Percentiles rank a stretch among this genome's conserved stretches.
Evolutionary conservation across 306 rosid species (phyloP).

Genomic region (Acacia melanoxylon): DNA sequence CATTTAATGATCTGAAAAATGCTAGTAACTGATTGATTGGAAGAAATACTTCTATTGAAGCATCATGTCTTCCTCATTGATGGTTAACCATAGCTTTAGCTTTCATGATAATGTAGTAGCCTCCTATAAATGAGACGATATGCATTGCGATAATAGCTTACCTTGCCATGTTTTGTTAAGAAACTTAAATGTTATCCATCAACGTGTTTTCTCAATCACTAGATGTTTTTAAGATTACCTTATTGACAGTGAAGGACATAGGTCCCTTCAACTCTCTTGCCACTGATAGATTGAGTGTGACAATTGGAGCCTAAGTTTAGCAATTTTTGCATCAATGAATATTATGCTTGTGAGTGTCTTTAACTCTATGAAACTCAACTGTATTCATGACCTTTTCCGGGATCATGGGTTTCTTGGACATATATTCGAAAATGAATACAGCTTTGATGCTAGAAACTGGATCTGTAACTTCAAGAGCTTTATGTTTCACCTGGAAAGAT

Average conservation of each 20-base stretch:
- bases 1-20: neutral
- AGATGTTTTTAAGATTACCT: neutral
- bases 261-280: neutral
- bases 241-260: neutral
- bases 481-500: conserved; percentile 53
- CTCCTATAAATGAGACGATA: neutral
- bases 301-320: conserved; percentile 7
- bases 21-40: neutral
- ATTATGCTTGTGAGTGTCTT: conserved; percentile 16
- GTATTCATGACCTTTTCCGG: conserved; percentile 23
- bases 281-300: conserved; percentile 2
- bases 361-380: neutral
- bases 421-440: conserved; percentile 28
- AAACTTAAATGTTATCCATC: neutral
- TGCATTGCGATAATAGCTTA: neutral
- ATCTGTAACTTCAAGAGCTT: conserved; percentile 49
- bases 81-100: neutral
- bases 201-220: neutral
- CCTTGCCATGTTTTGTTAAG: neutral
- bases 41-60: neutral
- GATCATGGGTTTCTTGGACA: conserved; percentile 32
- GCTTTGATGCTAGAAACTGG: conserved; percentile 43
- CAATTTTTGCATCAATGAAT: conserved; percentile 15
- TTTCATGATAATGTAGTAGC: neutral
- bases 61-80: neutral